A percentile compares a stretch with the other conserved stretches of the same genome.
Conservation (phyloP, 2,329 filamentous ascomycete species). For the Penicillium crustosum region DNA sequence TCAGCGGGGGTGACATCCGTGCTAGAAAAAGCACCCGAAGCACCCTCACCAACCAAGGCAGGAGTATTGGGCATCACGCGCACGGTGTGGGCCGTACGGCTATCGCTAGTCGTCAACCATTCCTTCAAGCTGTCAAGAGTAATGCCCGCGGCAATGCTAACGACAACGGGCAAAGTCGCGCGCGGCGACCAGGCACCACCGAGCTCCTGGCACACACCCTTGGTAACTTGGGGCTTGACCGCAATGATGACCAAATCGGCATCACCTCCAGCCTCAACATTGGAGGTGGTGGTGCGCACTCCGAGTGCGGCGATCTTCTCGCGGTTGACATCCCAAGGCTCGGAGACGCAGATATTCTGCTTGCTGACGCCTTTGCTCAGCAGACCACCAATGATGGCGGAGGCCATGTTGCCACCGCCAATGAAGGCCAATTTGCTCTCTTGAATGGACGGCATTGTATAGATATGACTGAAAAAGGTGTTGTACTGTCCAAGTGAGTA, state of each 20-base stretch:
- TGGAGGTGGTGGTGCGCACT: conserved; percentile 33
- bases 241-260: conserved; percentile 37
- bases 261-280: conserved; percentile 27
- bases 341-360: conserved; percentile 36
- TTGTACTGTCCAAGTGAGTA: not conserved
- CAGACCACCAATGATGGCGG: conserved; percentile 37
- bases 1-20: conserved; percentile 28
- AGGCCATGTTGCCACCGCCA: conserved; percentile 40
- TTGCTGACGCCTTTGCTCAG: conserved; percentile 30
- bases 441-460: conserved; percentile 32
- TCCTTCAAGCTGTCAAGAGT: conserved; percentile 32
- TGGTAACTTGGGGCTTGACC: conserved; percentile 37
- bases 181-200: conserved; percentile 28
- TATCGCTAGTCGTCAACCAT: conserved; percentile 31
- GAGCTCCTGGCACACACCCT: conserved; percentile 36
- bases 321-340: conserved; percentile 39
- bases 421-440: conserved; percentile 38
- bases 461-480: not conserved
- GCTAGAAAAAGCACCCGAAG: conserved; percentile 31
- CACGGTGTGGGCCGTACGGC: conserved; percentile 29
- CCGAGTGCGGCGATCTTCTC: conserved; percentile 34
- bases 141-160: conserved; percentile 38
- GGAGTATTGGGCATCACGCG: conserved; percentile 41
- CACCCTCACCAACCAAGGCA: conserved; percentile 36
- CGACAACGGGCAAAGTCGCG: conserved; percentile 29